These are phyloP conservation scores for Fomitiporia mediterranea DNA, from an alignment of 1,284 basidiomycete species.

Conservation along the genomic window DNA sequence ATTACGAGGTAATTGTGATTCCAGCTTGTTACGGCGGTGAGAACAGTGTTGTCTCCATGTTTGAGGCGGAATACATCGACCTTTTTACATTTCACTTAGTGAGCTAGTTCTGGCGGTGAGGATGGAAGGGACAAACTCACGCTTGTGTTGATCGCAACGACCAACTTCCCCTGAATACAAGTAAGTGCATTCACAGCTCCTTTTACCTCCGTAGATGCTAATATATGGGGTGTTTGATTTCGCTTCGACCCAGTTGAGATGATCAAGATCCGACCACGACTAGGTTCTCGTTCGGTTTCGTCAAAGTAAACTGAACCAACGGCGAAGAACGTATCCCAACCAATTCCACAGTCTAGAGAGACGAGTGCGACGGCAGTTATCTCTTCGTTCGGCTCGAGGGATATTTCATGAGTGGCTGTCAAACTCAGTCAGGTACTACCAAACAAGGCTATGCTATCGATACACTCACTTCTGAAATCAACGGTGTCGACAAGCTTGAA, in stretches of 20 bases:
- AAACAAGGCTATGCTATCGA: constrained; percentile 10
- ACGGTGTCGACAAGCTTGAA: constrained; percentile 67
- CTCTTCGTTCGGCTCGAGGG: constrained; percentile 52
- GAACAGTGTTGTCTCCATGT: constrained; percentile 26
- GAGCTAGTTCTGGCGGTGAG: too few species aligned
- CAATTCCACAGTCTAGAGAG: constrained; percentile 29
- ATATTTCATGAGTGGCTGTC: constrained; percentile 50
- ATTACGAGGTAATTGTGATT: constrained; percentile 78
- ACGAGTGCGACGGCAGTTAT: constrained; percentile 51
- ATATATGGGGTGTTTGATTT: constrained; percentile 29
- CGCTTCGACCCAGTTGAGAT: constrained; percentile 34
- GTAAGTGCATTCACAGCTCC: constrained; percentile 64
- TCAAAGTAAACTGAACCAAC: constrained; percentile 55
- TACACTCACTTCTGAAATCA: constrained; percentile 56
- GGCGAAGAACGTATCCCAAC: constrained; percentile 40
- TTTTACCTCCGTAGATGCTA: constrained; percentile 38
- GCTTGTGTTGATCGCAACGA: constrained; percentile 70
- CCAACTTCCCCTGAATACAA: constrained; percentile 44
- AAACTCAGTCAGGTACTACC: not conserved
- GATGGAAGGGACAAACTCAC: constrained; percentile 45
- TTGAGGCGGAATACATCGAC: constrained; percentile 46
- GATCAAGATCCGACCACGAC: constrained; percentile 52
- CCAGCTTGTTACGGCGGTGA: constrained; percentile 55
- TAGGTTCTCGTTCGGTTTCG: constrained; percentile 52
- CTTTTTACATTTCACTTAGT: too few species aligned